Evolutionary conservation across 2,329 filamentous ascomycete genomes (phyloP), one percentile per base, ranked within the genome.

Genomic region (Colletotrichum sp.): DNA sequence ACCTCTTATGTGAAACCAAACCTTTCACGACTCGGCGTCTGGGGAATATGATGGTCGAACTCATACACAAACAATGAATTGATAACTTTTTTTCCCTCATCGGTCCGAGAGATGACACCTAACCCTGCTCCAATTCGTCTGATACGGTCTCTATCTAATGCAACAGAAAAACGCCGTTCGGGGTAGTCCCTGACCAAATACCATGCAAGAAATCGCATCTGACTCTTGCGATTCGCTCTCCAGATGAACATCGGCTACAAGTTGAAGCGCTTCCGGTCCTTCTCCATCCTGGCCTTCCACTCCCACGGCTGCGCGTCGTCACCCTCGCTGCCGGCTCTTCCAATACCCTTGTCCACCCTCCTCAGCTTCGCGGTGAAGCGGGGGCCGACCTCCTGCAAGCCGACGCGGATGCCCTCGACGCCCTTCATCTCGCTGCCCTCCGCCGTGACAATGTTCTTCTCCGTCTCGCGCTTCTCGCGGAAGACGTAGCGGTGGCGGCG

Each of bases 261-360:
- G 86, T 98, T 97, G 88, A 99, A 99, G 83, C 95, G 93, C 79
- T 96, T 99, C 81, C 97, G 90, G 82, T 95, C 90, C 89, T 98
- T 98, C 88, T 99, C 97, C 93, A 97, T 98, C 83, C 93, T 93
- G 13, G 95, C 94, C 87, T 98, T 98, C 97, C 97, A 99, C 84
- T 98, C 92, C 96, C 97, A 99, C 82, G 98, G 95, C 79, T 95
- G 91, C 49, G 95, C 95, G 84, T 93, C 88, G 84, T 92, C 88
- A 88, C 95, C 91, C 77, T 92, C 89, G 80, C 92, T 93, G 22
- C 92, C 92, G 9, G 92, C 92, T 71, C 90, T 86, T 16, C 92
- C 92, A 79, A 99, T 94, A 0, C 96, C 96, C 86, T 96, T 96
- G 83, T 99, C 96, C 59, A 99, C 93, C 81, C 97, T 92, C 80